Base-by-base conservation (phyloP, 441 rosid genomes). In the Eutrema salsugineum region DNA sequence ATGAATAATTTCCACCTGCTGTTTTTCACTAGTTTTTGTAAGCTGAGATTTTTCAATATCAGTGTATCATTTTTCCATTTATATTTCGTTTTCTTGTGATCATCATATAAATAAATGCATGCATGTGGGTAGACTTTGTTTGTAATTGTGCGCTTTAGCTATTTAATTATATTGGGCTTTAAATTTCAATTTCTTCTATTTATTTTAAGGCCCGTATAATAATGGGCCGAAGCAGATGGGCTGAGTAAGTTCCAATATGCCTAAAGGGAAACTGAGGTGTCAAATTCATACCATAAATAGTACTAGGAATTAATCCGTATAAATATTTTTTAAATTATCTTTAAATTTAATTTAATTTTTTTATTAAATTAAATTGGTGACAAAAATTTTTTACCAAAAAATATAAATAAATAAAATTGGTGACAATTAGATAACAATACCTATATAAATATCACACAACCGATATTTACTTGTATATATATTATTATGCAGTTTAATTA, bases 11-110 rank as follows among this genome's bases (percentile, higher is more conserved):
- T 11, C 5, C 36, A 46, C 44, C 44, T 68, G 63, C 24, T 68
- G 57, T 3, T 44, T 68, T 56, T 35, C n/a, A 8, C 49, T 66
- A 39, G 66, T 42, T 66, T 66, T 74, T 51, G 68, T 33, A 73
- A 39, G 62, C 54, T 65, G 60, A 66, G 66, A 20, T 15, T 40
- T 73, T 73, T 12, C 49, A 51, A 51, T 47, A 19, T 30, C 11
- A 49, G 19, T 66, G 22, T 54, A 15, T 16, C 24, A 44, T 35
- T 55, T 30, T 58, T 14, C 14, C 61, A 19, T 36, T 48, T 22
- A 6, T 50, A 30, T 49, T 33, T 48, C 1, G 10, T 15, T 48
- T 35, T 48, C 22, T 65, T 35, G 20, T 22, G 6, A 22, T 49
- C 48, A 27, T n/a, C n/a, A n/a, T n/a, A n/a, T 59, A 47, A 5